Percentiles rank a stretch among this genome's conserved stretches.
Conservation (phyloP, 176 grass and related monocot genomes). For the Oryza officinalis region DNA sequence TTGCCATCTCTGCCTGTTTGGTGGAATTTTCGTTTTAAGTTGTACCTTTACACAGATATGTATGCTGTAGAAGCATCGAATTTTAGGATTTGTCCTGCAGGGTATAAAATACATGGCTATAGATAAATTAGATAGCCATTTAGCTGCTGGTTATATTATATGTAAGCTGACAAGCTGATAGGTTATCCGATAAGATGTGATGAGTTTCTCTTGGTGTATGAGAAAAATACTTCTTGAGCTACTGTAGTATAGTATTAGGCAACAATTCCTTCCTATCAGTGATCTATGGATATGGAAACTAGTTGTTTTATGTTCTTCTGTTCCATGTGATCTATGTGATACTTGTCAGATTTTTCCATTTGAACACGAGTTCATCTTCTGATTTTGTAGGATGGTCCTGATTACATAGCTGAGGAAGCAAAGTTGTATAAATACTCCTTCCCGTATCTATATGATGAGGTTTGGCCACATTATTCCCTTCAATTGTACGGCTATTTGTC, state of each 20-base stretch:
- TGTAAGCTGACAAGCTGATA: background rate
- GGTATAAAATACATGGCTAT: background rate
- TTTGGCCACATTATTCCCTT: conserved; percentile 14
- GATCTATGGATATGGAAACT: background rate
- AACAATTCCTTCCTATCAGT: background rate
- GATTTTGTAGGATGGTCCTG: conserved; percentile 72
- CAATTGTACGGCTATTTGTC: background rate
- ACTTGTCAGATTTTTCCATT: background rate
- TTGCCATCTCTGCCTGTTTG: background rate
- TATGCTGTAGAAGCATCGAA: background rate
- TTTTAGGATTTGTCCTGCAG: background rate
- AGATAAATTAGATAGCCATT: background rate
- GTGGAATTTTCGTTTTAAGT: background rate
- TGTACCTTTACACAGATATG: background rate
- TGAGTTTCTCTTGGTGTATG: background rate
- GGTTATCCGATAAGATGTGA: background rate
- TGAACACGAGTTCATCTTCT: background rate
- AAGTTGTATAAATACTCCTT: conserved; percentile 83
- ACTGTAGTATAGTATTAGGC: background rate
- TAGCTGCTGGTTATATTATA: background rate
- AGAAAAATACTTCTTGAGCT: background rate
- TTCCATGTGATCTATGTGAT: background rate
- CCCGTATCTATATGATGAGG: conserved; percentile 89
- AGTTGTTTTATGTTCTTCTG: background rate
- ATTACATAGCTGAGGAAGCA: conserved; percentile 76